These are phyloP conservation scores for Penstemon newberryi DNA, from an alignment of 257 asterid genomes.

Conservation along the genomic window DNA sequence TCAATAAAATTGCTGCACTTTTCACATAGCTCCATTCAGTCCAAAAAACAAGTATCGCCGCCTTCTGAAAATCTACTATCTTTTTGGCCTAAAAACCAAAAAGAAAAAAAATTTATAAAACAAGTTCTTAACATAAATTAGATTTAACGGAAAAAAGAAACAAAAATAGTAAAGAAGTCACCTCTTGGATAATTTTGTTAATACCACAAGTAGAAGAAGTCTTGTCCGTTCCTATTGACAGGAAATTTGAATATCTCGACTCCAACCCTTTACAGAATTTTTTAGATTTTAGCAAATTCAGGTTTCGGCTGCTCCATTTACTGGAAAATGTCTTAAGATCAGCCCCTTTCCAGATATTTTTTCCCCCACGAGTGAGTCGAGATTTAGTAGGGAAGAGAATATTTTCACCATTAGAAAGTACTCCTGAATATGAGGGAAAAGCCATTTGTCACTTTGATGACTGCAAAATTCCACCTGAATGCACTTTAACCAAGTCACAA, in stretches of 20 bases:
- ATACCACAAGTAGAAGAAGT: constrained; percentile 28
- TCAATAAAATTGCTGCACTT: constrained; percentile 51
- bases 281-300: constrained; percentile 42
- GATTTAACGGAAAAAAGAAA: constrained; percentile 7
- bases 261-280: constrained; percentile 36
- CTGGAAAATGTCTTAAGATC: constrained; percentile 36
- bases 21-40: constrained; percentile 61
- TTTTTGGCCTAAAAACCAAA: constrained; percentile 40
- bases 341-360: constrained; percentile 33
- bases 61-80: constrained; percentile 40
- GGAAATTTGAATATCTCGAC: constrained; percentile 38
- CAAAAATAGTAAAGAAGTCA: constrained; percentile 28
- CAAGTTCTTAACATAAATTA: constrained; percentile 2
- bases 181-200: constrained; percentile 45
- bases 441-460: constrained; percentile 57
- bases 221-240: constrained; percentile 30
- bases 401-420: constrained; percentile 54
- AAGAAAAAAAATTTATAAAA: not conserved
- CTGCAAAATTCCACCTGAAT: constrained; percentile 38
- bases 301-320: constrained; percentile 39
- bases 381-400: constrained; percentile 41
- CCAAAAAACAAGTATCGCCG: constrained; percentile 36
- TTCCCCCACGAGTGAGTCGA: constrained; percentile 30
- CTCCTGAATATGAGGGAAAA: constrained; percentile 53
- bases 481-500: constrained; percentile 16